Conservation (phyloP, 768 basidiomycete species). For the Suillus bovinus region DNA sequence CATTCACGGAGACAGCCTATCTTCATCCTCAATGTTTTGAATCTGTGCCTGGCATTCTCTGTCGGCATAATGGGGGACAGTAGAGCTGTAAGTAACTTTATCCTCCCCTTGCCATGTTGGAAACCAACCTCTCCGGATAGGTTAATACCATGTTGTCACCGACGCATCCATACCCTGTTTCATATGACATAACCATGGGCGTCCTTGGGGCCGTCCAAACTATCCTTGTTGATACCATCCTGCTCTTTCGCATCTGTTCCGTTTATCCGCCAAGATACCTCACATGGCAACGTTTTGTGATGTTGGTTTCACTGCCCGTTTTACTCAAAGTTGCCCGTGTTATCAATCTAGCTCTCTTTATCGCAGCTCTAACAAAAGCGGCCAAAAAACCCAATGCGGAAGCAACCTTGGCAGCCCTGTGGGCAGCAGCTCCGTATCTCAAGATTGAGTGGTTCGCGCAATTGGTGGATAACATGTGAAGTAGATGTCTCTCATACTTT, state of each 20-base stretch:
- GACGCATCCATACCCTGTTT: conserved; percentile 20
- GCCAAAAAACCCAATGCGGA: conserved; percentile 21
- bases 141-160: conserved; percentile 29
- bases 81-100: conserved; percentile 13
- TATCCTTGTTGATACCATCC: conserved; percentile 30
- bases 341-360: conserved; percentile 29
- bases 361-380: conserved; percentile 22
- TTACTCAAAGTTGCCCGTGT: conserved; percentile 31
- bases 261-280: conserved; percentile 26
- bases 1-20: conserved; percentile 26
- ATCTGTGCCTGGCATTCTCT: conserved; percentile 22
- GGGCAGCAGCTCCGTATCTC: conserved; percentile 28
- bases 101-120: neutral
- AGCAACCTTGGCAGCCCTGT: conserved; percentile 15
- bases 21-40: conserved; percentile 30
- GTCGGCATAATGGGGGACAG: conserved; percentile 24
- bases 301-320: conserved; percentile 25
- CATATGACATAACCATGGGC: conserved; percentile 31
- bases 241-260: conserved; percentile 29
- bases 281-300: conserved; percentile 17
- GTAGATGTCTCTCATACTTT: neutral
- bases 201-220: conserved; percentile 29
- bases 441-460: conserved; percentile 35
- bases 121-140: conserved; percentile 13
- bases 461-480: conserved; percentile 31